Evolutionary conservation across 176 grass and related monocot species (phyloP).

Genomic region (Cenchrus fungigraminus): DNA sequence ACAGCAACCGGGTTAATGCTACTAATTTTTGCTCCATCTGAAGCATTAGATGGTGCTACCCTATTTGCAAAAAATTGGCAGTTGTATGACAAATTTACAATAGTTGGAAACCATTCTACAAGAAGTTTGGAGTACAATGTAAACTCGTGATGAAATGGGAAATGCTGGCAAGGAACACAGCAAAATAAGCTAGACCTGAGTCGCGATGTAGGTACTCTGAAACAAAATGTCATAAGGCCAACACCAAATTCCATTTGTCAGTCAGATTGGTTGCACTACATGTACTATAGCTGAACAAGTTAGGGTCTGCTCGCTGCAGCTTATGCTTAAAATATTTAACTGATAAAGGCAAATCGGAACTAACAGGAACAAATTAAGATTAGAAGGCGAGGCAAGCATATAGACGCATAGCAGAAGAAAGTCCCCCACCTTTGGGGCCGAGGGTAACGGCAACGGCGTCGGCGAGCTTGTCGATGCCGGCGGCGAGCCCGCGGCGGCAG

Average conservation of each 20-base stretch:
- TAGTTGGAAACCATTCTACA: background rate
- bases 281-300: background rate
- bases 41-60: background rate
- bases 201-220: background rate
- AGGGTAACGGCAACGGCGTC: slow-evolving; percentile 83
- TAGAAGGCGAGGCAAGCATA: background rate
- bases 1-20: too few species aligned
- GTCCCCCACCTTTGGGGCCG: slow-evolving; percentile 74
- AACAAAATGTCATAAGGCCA: background rate
- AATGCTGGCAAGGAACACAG: background rate
- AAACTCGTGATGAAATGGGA: background rate
- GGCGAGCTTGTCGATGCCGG: slow-evolving; percentile 92
- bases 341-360: background rate
- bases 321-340: background rate
- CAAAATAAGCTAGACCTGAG: background rate
- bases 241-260: background rate
- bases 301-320: too few species aligned
- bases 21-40: background rate
- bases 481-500: slow-evolving; percentile 70
- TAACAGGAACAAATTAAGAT: slow-evolving; percentile 17
- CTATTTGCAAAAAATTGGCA: background rate
- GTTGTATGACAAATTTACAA: background rate
- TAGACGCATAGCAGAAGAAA: background rate
- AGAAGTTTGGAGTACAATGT: background rate
- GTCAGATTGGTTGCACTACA: background rate